Evolutionary conservation across 2,329 filamentous ascomycete genomes (phyloP).

Genomic region (Monosporascus sp.): DNA sequence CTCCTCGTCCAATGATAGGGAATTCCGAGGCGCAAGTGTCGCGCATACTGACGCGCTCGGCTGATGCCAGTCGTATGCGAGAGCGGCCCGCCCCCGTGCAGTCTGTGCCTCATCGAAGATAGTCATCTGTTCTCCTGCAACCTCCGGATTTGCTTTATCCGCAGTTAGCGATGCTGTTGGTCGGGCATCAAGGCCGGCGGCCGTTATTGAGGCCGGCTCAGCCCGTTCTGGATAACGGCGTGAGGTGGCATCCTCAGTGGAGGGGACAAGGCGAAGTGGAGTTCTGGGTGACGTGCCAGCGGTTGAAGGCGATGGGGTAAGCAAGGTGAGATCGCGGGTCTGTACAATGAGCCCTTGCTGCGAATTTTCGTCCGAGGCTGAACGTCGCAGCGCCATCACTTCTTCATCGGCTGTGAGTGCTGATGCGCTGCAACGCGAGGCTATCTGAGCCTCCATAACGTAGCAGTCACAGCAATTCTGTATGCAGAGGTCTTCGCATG

Average conservation of each 20-base stretch:
- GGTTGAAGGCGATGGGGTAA: conserved; percentile 11
- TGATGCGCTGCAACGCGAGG: not conserved
- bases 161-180: conserved; percentile 10
- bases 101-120: conserved; percentile 9
- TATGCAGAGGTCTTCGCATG: not conserved
- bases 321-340: conserved; percentile 28
- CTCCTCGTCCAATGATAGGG: not conserved
- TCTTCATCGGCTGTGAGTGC: not conserved
- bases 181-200: conserved; percentile 26
- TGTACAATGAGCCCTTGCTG: conserved; percentile 25
- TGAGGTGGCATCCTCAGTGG: conserved; percentile 19
- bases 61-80: not conserved
- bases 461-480: not conserved
- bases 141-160: conserved; percentile 8
- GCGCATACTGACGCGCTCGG: not conserved
- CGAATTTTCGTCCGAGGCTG: conserved; percentile 1
- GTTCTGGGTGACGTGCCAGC: conserved; percentile 11
- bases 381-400: not conserved
- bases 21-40: not conserved
- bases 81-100: conserved; percentile 10
- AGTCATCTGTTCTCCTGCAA: not conserved
- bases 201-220: conserved; percentile 20
- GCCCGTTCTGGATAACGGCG: conserved; percentile 6
- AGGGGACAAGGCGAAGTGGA: conserved; percentile 13
- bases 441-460: not conserved